These are phyloP conservation scores for Russula virescens DNA, from an alignment of 768 basidiomycete species.

Conservation along the genomic window DNA sequence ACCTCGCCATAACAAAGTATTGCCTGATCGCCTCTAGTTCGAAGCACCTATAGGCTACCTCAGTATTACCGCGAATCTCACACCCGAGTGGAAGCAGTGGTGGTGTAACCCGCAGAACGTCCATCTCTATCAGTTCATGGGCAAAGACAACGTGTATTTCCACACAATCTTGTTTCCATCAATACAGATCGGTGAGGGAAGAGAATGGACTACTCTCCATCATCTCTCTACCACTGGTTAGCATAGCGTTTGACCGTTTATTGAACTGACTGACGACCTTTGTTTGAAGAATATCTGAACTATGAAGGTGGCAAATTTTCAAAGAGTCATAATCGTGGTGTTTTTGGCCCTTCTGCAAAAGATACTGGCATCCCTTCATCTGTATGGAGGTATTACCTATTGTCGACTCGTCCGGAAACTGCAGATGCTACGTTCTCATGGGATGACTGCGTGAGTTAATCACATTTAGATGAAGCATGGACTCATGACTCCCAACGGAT, in stretches of 20 bases:
- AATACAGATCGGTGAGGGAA: conserved; percentile 81
- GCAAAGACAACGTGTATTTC: conserved; percentile 99
- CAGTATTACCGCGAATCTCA: conserved; percentile 95
- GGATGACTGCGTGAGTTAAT: conserved; percentile 73
- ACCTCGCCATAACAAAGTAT: not conserved
- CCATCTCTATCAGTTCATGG: conserved; percentile 97
- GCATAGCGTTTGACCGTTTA: conserved; percentile 22
- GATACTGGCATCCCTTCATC: conserved; percentile 91
- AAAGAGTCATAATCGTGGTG: conserved; percentile 93
- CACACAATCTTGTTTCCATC: conserved; percentile 95
- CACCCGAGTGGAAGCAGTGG: conserved; percentile 92
- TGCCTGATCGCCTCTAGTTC: conserved; percentile 47
- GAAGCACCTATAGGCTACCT: conserved; percentile 96
- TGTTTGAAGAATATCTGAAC: conserved; percentile 81
- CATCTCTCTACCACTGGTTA: conserved; percentile 92
- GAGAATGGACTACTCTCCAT: conserved; percentile 89
- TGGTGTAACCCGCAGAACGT: conserved; percentile 93
- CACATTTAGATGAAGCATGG: not conserved
- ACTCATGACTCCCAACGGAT: not conserved
- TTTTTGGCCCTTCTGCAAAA: conserved; percentile 91
- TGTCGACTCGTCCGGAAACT: conserved; percentile 89
- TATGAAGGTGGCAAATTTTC: conserved; percentile 99
- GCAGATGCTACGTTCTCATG: conserved; percentile 96
- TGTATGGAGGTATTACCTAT: conserved; percentile 95
- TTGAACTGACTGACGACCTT: not conserved